Evolutionary conservation across 2,329 filamentous ascomycete species (phyloP).

Genomic region (Fusarium penzigii): DNA sequence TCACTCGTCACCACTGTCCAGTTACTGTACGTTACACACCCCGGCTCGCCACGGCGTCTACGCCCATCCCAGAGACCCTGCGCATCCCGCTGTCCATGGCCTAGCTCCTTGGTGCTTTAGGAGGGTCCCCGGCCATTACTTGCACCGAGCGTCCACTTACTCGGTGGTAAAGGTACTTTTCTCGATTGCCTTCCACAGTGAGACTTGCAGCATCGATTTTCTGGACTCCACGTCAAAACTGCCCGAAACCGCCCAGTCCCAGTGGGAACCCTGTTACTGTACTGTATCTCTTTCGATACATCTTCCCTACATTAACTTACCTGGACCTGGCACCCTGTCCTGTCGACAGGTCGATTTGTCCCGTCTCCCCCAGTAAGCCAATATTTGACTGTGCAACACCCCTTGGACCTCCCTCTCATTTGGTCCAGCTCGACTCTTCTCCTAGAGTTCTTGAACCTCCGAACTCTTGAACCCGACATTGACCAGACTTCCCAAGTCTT

Average conservation of each 20-base stretch:
- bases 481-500: neutral
- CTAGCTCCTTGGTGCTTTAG: neutral
- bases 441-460: neutral
- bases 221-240: neutral
- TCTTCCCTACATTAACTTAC: neutral
- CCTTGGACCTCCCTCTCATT: neutral
- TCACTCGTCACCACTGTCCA: neutral
- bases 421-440: neutral
- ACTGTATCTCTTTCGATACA: neutral
- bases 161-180: neutral
- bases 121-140: neutral
- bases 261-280: neutral
- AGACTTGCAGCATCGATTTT: neutral
- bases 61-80: neutral
- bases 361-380: neutral
- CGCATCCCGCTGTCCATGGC: neutral
- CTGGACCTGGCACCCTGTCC: too few relatives aligned
- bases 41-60: neutral
- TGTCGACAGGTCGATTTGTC: too few relatives aligned
- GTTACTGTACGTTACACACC: neutral
- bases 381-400: neutral
- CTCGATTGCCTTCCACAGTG: neutral
- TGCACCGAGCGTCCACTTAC: neutral
- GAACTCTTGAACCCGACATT: slow-evolving; percentile 1
- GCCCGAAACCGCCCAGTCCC: neutral